Conservation (phyloP, 2,329 filamentous ascomycete species). For the Aspergillus niger region DNA sequence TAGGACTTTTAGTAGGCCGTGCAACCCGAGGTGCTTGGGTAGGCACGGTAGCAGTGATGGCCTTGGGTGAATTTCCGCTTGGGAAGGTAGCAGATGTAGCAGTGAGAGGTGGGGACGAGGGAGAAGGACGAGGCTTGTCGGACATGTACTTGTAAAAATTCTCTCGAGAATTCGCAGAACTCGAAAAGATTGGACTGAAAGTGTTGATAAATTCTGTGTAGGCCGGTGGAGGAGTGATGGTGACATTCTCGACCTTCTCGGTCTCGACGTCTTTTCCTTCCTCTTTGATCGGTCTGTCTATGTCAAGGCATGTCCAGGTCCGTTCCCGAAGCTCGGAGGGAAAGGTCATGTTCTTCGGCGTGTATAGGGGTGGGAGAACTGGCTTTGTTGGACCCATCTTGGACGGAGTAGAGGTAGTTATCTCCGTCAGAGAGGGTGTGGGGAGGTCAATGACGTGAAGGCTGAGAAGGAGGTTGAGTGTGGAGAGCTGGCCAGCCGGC, state of each 20-base stretch:
- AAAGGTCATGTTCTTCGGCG: conserved; percentile 44
- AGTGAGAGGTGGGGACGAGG: conserved; percentile 40
- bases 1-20: conserved; percentile 15
- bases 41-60: conserved; percentile 46
- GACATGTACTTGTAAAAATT: conserved; percentile 50
- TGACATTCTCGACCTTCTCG: conserved; percentile 54
- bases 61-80: conserved; percentile 45
- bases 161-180: conserved; percentile 61
- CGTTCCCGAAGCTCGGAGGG: conserved; percentile 65
- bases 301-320: conserved; percentile 52
- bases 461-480: neutral
- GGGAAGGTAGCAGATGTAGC: conserved; percentile 45
- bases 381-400: conserved; percentile 35
- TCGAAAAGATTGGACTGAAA: conserved; percentile 70
- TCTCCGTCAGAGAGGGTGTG: neutral
- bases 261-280: too few species aligned
- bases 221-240: conserved; percentile 83
- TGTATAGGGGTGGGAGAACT: conserved; percentile 42
- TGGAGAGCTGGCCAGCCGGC: neutral
- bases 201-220: conserved; percentile 91
- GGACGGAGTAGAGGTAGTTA: neutral
- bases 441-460: neutral
- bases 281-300: conserved; percentile 62
- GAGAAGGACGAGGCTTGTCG: conserved; percentile 32
- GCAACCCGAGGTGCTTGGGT: conserved; percentile 55